Conservation (phyloP, 495 filamentous ascomycete species). For the Penicillium robsamsonii region DNA sequence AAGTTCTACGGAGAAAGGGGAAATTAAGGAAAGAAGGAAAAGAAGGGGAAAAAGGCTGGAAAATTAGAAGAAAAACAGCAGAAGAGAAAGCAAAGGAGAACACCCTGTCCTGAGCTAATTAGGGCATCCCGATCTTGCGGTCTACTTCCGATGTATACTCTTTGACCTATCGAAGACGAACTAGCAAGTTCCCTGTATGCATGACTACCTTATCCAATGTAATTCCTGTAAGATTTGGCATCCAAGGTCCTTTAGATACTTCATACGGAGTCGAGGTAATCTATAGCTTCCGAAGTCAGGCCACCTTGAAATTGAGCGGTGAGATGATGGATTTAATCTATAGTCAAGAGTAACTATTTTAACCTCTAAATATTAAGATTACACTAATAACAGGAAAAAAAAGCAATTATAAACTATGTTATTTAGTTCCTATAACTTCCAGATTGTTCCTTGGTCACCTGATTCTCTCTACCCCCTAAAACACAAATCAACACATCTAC, state of each 20-base stretch:
- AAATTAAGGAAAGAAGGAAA: background rate
- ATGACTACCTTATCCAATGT: conserved; percentile 1
- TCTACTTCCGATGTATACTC: background rate
- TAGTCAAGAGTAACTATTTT: no score
- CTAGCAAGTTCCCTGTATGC: background rate
- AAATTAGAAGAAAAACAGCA: background rate
- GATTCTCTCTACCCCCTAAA: background rate
- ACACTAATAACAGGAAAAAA: no score
- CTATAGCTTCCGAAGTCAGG: background rate
- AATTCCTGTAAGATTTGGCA: background rate
- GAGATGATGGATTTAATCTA: no score
- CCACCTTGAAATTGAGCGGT: background rate
- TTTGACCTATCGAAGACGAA: background rate
- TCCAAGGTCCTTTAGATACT: conserved; percentile 3
- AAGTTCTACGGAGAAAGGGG: background rate
- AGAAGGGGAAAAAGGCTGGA: background rate
- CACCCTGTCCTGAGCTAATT: background rate
- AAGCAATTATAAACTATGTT: no score
- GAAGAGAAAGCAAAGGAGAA: background rate
- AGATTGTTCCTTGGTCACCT: conserved; percentile 7
- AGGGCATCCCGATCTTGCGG: conserved; percentile 6
- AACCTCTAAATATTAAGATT: no score
- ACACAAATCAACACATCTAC: background rate
- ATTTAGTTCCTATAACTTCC: background rate
- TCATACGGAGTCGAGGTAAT: no score